Percentiles rank a stretch among this genome's conserved stretches.
Conservation (phyloP, 306 rosid genomes). For the Acacia acuminata region DNA sequence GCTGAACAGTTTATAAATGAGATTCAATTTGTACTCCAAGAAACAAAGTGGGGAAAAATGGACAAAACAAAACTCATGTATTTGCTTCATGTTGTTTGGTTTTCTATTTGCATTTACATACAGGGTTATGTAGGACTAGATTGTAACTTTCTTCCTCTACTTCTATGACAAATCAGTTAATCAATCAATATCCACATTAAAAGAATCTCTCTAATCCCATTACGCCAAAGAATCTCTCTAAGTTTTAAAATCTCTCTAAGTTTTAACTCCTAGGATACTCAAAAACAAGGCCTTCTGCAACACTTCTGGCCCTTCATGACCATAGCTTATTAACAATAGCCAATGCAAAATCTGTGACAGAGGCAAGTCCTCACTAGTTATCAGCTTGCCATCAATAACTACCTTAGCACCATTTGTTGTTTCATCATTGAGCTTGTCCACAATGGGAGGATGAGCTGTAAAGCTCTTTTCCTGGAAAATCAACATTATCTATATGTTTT, state of each 20-base stretch:
- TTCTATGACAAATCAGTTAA: background rate
- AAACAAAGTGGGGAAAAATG: no score
- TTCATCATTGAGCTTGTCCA: slow-evolving; percentile 42
- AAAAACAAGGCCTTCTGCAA: slow-evolving; percentile 90
- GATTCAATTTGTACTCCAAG: slow-evolving; percentile 42
- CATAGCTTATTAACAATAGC: slow-evolving; percentile 82
- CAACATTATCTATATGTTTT: slow-evolving; percentile 10
- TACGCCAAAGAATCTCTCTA: background rate
- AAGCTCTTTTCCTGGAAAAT: slow-evolving; percentile 68
- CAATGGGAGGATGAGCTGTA: slow-evolving; percentile 53
- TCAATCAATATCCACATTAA: background rate
- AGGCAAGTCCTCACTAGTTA: slow-evolving; percentile 72
- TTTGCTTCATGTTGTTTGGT: slow-evolving; percentile 25
- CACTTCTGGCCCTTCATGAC: slow-evolving; percentile 91
- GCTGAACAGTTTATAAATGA: slow-evolving; percentile 18
- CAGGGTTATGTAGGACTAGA: background rate
- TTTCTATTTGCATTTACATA: background rate
- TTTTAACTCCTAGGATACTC: slow-evolving; percentile 58
- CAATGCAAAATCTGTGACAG: slow-evolving; percentile 72
- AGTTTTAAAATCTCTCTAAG: no score
- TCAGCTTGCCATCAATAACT: slow-evolving; percentile 89
- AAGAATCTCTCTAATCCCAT: slow-evolving; percentile 2
- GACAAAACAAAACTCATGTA: slow-evolving; percentile 27
- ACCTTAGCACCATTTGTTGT: slow-evolving; percentile 56
- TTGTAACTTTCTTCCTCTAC: background rate